phyloP scores from a whole-genome alignment of 805 yeast genomes.

The Lipomyces japonicus region DNA sequence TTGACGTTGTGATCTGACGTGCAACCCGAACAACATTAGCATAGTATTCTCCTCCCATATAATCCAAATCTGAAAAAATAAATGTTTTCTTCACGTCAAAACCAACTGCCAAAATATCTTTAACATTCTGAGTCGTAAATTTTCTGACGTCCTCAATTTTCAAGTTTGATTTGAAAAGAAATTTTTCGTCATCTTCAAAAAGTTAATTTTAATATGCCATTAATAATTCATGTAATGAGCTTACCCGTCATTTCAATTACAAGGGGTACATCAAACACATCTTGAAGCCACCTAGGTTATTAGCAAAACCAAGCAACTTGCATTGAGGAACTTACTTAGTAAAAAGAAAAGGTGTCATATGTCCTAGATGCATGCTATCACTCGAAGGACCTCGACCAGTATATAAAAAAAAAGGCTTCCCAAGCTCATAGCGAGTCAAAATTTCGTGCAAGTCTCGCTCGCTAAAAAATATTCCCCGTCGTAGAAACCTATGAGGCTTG shows the following conservation, averaged over 20 bases:
- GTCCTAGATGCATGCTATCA: slow-evolving; percentile 94
- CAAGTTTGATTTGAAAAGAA: slow-evolving; percentile 84
- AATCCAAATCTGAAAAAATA: slow-evolving; percentile 85
- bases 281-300: slow-evolving; percentile 72
- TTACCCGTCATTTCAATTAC: slow-evolving; percentile 60
- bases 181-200: slow-evolving; percentile 94
- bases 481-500: slow-evolving; percentile 83
- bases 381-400: slow-evolving; percentile 98
- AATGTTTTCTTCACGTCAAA: slow-evolving; percentile 93
- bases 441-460: slow-evolving; percentile 61
- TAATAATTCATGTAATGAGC: not conserved
- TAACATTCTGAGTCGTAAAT: slow-evolving; percentile 78
- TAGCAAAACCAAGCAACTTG: not conserved
- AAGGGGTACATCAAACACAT: slow-evolving; percentile 92
- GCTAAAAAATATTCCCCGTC: slow-evolving; percentile 87
- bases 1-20: slow-evolving; percentile 93
- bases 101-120: slow-evolving; percentile 90
- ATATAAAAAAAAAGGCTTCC: slow-evolving; percentile 90
- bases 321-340: slow-evolving; percentile 50
- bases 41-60: slow-evolving; percentile 91
- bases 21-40: slow-evolving; percentile 91
- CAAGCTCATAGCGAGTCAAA: slow-evolving; percentile 85
- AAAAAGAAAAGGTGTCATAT: slow-evolving; percentile 90
- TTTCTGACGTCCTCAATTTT: slow-evolving; percentile 82
- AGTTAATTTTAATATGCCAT: not conserved